These are phyloP conservation scores for Tieghemiomyces parasiticus DNA, from an alignment of 192 early-diverging fungal species.

Conservation along the genomic window DNA sequence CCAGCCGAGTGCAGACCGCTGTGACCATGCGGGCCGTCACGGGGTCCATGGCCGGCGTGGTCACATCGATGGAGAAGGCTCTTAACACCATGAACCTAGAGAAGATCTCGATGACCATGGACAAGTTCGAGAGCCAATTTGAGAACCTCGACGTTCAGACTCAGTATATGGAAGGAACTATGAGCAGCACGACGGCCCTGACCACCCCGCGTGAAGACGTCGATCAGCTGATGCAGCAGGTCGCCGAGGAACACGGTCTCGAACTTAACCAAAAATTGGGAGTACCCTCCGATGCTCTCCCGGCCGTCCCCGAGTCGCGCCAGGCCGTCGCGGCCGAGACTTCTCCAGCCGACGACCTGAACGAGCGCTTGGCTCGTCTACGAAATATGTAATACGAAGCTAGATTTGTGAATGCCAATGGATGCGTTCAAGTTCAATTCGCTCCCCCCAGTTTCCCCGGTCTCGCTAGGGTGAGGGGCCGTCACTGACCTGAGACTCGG, in stretches of 20 bases:
- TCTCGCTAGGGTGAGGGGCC: no score
- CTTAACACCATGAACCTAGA: constrained; percentile 94
- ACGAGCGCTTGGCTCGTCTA: background rate
- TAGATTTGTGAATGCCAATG: no score
- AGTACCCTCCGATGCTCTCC: constrained; percentile 14
- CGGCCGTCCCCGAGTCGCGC: background rate
- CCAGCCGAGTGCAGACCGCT: constrained; percentile 82
- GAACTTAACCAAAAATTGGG: constrained; percentile 65
- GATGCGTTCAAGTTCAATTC: no score
- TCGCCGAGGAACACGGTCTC: constrained; percentile 91
- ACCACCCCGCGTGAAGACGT: constrained; percentile 84
- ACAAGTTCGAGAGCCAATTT: constrained; percentile 92
- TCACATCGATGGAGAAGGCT: constrained; percentile 87
- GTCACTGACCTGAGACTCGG: no score
- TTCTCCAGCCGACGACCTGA: background rate
- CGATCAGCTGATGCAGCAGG: constrained; percentile 87
- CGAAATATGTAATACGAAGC: background rate
- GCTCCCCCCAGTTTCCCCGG: no score
- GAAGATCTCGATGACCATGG: constrained; percentile 96
- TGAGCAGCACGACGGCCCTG: constrained; percentile 73
- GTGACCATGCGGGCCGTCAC: constrained; percentile 84
- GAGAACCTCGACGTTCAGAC: constrained; percentile 97
- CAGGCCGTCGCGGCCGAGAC: no score
- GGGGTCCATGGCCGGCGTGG: constrained; percentile 70
- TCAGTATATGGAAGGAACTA: constrained; percentile 88